Evolutionary conservation across 306 rosid species (phyloP).

Genomic region (Castanospermum australe): DNA sequence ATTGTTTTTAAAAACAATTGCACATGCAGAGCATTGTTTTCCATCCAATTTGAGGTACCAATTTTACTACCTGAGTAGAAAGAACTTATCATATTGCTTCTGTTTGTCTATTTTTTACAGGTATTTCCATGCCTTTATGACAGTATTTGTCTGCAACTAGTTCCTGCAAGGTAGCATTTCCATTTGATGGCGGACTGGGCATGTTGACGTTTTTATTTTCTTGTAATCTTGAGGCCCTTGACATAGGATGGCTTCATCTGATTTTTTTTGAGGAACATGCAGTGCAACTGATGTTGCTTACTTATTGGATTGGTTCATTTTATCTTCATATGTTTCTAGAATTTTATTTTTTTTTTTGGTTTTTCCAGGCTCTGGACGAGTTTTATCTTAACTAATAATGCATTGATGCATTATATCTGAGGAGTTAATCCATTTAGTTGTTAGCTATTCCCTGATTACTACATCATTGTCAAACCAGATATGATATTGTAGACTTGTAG

Average conservation of each 20-base stretch:
- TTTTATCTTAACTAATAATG: slow-evolving; percentile 23
- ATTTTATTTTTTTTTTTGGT: not conserved
- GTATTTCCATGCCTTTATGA: slow-evolving; percentile 98
- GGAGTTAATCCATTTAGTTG: slow-evolving; percentile 11
- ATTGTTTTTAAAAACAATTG: slow-evolving; percentile 1
- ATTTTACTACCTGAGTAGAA: not conserved
- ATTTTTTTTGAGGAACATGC: slow-evolving; percentile 28
- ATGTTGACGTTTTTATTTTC: slow-evolving; percentile 27
- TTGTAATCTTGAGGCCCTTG: slow-evolving; percentile 30
- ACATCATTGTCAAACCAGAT: not conserved
- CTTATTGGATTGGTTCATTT: slow-evolving; percentile 16
- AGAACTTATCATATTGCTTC: slow-evolving; percentile 12
- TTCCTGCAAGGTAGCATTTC: slow-evolving; percentile 27
- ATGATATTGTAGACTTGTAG: not conserved
- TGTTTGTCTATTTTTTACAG: slow-evolving; percentile 52
- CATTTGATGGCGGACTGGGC: slow-evolving; percentile 32
- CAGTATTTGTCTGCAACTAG: slow-evolving; percentile 10
- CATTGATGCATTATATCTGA: not conserved
- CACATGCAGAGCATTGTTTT: not conserved
- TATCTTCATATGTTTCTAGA: slow-evolving; percentile 21
- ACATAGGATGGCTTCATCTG: slow-evolving; percentile 33
- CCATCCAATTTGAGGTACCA: not conserved
- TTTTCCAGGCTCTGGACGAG: slow-evolving; percentile 14
- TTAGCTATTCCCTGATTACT: not conserved
- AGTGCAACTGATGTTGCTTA: slow-evolving; percentile 33